phyloP scores from a whole-genome alignment of 352 stramenopile species.

The Globisporangium cylindrosporum region DNA sequence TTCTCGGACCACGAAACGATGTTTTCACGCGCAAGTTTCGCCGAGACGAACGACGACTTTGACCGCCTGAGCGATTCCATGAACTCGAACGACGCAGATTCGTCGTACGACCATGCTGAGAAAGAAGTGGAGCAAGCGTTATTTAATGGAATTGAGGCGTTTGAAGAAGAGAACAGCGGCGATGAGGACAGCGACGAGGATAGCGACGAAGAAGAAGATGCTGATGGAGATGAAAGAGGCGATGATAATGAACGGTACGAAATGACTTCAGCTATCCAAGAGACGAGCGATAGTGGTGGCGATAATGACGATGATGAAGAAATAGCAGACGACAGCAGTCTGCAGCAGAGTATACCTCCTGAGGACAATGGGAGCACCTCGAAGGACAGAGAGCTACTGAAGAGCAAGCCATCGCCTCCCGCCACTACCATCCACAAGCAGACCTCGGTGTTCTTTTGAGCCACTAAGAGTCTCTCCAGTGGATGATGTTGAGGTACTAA shows the following conservation, averaged over 20 bases:
- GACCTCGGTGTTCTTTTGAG: slow-evolving; percentile 20
- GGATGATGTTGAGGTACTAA: background rate
- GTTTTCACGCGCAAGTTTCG: slow-evolving; percentile 39
- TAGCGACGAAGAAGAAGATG: background rate
- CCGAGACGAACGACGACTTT: slow-evolving; percentile 29
- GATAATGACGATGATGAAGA: background rate
- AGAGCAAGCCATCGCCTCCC: background rate
- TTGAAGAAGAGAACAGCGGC: slow-evolving; percentile 21
- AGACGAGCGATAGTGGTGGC: background rate
- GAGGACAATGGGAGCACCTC: background rate
- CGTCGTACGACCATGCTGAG: slow-evolving; percentile 5
- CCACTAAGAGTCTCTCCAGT: background rate
- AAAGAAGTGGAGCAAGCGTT: background rate
- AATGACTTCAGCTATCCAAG: background rate
- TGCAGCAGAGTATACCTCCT: background rate
- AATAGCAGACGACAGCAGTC: background rate
- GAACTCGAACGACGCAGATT: slow-evolving; percentile 10
- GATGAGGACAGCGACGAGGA: slow-evolving; percentile 18
- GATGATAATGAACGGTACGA: background rate
- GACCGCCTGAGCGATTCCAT: slow-evolving; percentile 30
- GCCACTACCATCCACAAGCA: slow-evolving; percentile 12
- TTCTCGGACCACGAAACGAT: slow-evolving; percentile 41
- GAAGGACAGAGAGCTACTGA: background rate
- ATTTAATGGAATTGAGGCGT: slow-evolving; percentile 16
- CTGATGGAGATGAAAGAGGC: background rate